Evolutionary conservation across 2,329 filamentous ascomycete genomes (phyloP), one percentile per base, ranked within the genome.

Genomic region (Pestalotiopsis sp.): DNA sequence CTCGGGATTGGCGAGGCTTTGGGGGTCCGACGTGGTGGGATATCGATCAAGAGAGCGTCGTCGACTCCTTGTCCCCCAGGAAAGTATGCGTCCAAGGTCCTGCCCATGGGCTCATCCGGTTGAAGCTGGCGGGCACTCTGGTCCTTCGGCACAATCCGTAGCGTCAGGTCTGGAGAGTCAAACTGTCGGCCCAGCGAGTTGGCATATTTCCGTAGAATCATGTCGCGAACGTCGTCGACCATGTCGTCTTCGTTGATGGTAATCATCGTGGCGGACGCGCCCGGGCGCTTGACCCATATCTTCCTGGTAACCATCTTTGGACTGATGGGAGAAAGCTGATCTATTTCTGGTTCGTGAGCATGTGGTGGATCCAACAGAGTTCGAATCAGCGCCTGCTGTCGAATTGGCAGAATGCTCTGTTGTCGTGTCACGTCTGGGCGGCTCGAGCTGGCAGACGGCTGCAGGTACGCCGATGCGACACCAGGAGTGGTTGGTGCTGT

Each of bases 171-270:
- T 13, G 96, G 96, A 12, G 96, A 88, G 82, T 99, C 96, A 80
- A 95, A 98, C 66, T 88, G 92, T 74, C 91, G 91, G 64, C 95
- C 95, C 31, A 99, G 86, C 14, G 94, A 97, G 81, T 99, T 98
- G 74, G 91, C 90, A 80, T 98, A 99, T 83, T 98, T 98, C 76
- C 90, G 90, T 74, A 98, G 84, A 68, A 98, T 96, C 85, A 94
- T 90, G 74, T 98, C 96, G 74, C 95, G 92, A 70, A 97, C 91
- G 81, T 98, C 95, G 80, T 99, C 96, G 68, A 98, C 95, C 74
- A 98, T 83, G 77, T 97, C 94, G 75, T 97, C 94, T 76, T 97
- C 93, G 74, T 90, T 87, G 75, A 97, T 92, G 70, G 92, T 90
- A 67, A 99, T 92, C 75, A 96, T 86, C 14, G 96, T 99, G 52